These are phyloP conservation scores for Escovopsis sp. DNA, from an alignment of 2,329 filamentous ascomycete genomes.

Conservation along the genomic window DNA sequence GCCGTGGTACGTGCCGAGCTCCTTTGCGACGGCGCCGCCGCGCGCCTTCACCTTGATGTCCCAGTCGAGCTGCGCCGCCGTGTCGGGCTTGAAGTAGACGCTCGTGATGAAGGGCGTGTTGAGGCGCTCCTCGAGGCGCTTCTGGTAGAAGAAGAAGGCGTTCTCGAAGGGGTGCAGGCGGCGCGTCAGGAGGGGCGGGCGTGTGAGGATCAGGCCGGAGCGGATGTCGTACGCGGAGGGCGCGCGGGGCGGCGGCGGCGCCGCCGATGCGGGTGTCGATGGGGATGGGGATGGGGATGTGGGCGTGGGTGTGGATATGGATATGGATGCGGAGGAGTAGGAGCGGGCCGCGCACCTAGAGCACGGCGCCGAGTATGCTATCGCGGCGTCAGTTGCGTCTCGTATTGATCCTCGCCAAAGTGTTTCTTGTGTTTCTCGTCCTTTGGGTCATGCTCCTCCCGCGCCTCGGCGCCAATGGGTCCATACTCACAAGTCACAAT, in stretches of 20 bases:
- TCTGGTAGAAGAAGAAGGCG: constrained; percentile 92
- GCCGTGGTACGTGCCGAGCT: constrained; percentile 73
- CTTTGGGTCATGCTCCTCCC: too few relatives aligned
- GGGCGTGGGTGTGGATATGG: constrained; percentile 9
- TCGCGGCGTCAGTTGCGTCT: constrained; percentile 4
- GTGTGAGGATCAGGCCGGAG: constrained; percentile 68
- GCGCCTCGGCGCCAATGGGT: too few relatives aligned
- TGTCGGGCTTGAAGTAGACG: constrained; percentile 91
- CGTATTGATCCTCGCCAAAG: constrained; percentile 5
- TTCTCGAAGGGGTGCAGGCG: constrained; percentile 78
- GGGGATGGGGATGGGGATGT: background rate
- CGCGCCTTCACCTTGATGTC: constrained; percentile 70
- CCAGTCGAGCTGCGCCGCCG: constrained; percentile 75
- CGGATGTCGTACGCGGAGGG: constrained; percentile 32
- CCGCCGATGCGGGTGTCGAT: constrained; percentile 5
- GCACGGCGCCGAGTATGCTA: constrained; percentile 20
- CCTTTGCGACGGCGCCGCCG: constrained; percentile 57
- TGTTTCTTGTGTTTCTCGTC: constrained; percentile 10
- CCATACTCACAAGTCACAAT: constrained; percentile 30
- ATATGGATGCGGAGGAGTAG: constrained; percentile 19
- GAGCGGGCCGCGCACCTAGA: constrained; percentile 25
- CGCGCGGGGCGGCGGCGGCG: constrained; percentile 6
- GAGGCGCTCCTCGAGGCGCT: constrained; percentile 85
- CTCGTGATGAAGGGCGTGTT: constrained; percentile 74
- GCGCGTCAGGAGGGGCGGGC: constrained; percentile 75